Percentiles rank a stretch among this genome's conserved stretches.
Conservation (phyloP, 2,329 filamentous ascomycete species). For the Curvularia lunata region DNA sequence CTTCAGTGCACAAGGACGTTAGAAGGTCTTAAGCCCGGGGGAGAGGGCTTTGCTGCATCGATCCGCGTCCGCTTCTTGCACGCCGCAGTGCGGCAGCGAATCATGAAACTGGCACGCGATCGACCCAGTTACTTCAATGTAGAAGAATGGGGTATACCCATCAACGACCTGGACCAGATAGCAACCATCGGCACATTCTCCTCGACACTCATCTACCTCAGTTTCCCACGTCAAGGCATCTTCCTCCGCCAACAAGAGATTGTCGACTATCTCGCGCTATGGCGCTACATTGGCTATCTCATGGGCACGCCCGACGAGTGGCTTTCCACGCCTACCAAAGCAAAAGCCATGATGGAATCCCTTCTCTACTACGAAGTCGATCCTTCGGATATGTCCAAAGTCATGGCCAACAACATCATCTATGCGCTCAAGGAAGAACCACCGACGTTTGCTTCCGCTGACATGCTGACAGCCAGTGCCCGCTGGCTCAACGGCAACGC, state of each 20-base stretch:
- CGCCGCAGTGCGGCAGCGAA: constrained; percentile 69
- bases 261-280: constrained; percentile 74
- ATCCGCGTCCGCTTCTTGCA: constrained; percentile 74
- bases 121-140: constrained; percentile 68
- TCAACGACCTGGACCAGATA: constrained; percentile 78
- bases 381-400: constrained; percentile 66
- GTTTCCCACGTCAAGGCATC: constrained; percentile 75
- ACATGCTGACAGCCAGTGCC: constrained; percentile 71
- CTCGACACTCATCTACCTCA: constrained; percentile 69
- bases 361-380: constrained; percentile 70
- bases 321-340: constrained; percentile 63
- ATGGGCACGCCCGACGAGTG: constrained; percentile 70
- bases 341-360: constrained; percentile 70
- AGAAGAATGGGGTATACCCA: constrained; percentile 66
- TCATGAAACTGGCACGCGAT: constrained; percentile 63
- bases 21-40: constrained; percentile 70
- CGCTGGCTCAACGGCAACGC: constrained; percentile 73
- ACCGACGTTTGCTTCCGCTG: constrained; percentile 68
- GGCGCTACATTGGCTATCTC: constrained; percentile 75
- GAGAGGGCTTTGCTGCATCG: constrained; percentile 68
- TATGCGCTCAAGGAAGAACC: constrained; percentile 69
- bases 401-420: constrained; percentile 78
- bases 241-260: constrained; percentile 67
- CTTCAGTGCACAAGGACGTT: constrained; percentile 72
- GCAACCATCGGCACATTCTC: constrained; percentile 76